Conservation (phyloP, 257 asterid species). For the Fraxinus pennsylvanica region DNA sequence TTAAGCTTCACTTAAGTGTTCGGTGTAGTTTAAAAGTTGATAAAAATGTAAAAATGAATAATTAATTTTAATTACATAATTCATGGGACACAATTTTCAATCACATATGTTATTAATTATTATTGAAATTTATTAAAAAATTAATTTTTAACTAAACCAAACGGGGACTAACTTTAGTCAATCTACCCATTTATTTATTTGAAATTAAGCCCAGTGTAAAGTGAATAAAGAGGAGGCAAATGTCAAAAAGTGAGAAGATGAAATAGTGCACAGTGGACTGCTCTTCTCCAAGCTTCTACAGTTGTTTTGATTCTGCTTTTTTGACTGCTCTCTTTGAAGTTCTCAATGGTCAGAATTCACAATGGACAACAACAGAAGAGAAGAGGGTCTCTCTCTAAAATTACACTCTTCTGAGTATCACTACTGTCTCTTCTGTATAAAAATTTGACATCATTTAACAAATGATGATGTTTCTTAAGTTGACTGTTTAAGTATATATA, state of each 20-base stretch:
- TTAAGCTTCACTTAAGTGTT: too few relatives aligned
- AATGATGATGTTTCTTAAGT: not conserved
- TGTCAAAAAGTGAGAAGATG: slow-evolving; percentile 26
- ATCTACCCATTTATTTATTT: too few relatives aligned
- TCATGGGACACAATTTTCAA: too few relatives aligned
- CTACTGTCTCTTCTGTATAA: not conserved
- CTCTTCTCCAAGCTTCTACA: slow-evolving; percentile 32
- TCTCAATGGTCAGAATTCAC: slow-evolving; percentile 6
- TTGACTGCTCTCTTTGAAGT: slow-evolving; percentile 27
- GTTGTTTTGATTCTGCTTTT: slow-evolving; percentile 28
- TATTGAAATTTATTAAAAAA: too few relatives aligned
- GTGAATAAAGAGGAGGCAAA: not conserved
- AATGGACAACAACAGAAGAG: not conserved
- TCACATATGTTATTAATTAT: too few relatives aligned
- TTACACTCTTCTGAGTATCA: not conserved
- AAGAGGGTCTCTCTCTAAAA: not conserved
- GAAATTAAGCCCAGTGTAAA: not conserved
- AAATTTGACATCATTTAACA: not conserved
- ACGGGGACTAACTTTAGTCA: too few relatives aligned
- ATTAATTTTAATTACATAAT: too few relatives aligned
- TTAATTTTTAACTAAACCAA: too few relatives aligned
- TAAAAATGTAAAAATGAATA: too few relatives aligned
- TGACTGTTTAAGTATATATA: not conserved
- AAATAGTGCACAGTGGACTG: slow-evolving; percentile 16
- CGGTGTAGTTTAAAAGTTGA: too few relatives aligned